phyloP scores from a whole-genome alignment of 441 rosid species.

The Brassica balearica region DNA sequence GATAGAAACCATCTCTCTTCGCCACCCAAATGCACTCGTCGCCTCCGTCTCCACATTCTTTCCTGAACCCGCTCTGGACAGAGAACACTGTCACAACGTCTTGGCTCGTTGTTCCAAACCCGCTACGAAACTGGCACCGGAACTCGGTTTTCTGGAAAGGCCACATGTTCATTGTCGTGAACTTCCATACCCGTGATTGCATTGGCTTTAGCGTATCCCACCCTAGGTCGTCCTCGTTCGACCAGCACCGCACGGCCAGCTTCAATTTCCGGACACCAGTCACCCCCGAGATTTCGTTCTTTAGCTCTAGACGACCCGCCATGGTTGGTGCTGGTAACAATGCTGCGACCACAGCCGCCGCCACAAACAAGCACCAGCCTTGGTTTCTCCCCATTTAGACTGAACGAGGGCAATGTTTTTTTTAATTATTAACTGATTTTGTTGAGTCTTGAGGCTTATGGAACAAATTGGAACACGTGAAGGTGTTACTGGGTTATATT shows the following conservation, averaged over 20 bases:
- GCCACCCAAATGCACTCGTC: constrained; percentile 40
- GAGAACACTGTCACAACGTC: constrained; percentile 34
- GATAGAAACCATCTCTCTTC: constrained; percentile 39
- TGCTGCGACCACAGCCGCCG: neutral
- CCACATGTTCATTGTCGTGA: constrained; percentile 44
- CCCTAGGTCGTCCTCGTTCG: constrained; percentile 38
- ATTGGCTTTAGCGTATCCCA: constrained; percentile 31
- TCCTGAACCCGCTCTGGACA: constrained; percentile 24
- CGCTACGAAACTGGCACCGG: constrained; percentile 37
- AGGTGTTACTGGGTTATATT: constrained; percentile 13
- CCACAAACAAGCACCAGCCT: constrained; percentile 13
- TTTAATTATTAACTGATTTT: neutral
- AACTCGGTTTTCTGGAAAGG: constrained; percentile 40
- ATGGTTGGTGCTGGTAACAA: constrained; percentile 15
- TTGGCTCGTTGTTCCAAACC: constrained; percentile 38
- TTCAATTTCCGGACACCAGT: constrained; percentile 11
- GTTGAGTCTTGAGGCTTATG: constrained; percentile 20
- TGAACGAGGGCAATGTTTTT: neutral
- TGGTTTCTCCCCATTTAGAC: constrained; percentile 17
- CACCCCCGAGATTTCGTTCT: constrained; percentile 37
- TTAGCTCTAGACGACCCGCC: constrained; percentile 43
- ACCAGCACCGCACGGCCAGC: constrained; percentile 43
- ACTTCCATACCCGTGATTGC: constrained; percentile 28
- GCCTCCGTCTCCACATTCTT: constrained; percentile 22
- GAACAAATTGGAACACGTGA: constrained; percentile 12